Conservation (phyloP, 2,329 filamentous ascomycete genomes). For the Aspergillus tubingensis region DNA sequence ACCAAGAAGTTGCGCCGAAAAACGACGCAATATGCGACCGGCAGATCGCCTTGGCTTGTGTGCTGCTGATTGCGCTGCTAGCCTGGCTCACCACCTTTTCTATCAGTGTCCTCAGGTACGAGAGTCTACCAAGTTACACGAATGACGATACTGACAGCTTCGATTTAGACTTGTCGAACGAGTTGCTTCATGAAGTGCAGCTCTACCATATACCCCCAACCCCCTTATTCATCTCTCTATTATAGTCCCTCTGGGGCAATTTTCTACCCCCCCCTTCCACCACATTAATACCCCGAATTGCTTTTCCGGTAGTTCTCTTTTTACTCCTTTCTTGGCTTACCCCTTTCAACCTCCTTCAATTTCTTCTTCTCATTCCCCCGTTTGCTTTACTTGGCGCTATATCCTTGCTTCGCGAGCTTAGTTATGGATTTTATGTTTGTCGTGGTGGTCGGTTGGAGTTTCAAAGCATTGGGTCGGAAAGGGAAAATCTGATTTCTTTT, state of each 20-base stretch:
- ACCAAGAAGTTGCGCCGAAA: constrained; percentile 34
- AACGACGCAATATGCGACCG: constrained; percentile 59
- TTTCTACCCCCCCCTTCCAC: neutral
- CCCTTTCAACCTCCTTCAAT: neutral
- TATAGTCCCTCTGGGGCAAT: neutral
- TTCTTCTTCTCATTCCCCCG: neutral
- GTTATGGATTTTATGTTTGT: neutral
- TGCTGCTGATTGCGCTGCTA: constrained; percentile 77
- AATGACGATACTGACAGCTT: constrained; percentile 17
- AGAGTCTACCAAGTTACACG: constrained; percentile 20
- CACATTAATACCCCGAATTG: neutral
- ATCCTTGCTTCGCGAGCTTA: neutral
- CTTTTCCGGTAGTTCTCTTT: neutral
- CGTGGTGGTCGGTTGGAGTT: neutral
- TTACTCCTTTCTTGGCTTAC: constrained; percentile 2
- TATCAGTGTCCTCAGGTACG: constrained; percentile 74
- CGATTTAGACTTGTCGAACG: constrained; percentile 42
- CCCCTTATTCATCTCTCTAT: neutral
- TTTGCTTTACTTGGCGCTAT: neutral
- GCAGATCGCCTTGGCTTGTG: constrained; percentile 72
- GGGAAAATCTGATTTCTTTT: neutral
- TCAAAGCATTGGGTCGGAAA: neutral
- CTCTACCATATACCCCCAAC: neutral
- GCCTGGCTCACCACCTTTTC: constrained; percentile 91
- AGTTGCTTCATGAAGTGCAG: constrained; percentile 23